These are phyloP conservation scores for Biscogniauxia marginata DNA, from an alignment of 2,329 filamentous ascomycete genomes.

Conservation along the genomic window DNA sequence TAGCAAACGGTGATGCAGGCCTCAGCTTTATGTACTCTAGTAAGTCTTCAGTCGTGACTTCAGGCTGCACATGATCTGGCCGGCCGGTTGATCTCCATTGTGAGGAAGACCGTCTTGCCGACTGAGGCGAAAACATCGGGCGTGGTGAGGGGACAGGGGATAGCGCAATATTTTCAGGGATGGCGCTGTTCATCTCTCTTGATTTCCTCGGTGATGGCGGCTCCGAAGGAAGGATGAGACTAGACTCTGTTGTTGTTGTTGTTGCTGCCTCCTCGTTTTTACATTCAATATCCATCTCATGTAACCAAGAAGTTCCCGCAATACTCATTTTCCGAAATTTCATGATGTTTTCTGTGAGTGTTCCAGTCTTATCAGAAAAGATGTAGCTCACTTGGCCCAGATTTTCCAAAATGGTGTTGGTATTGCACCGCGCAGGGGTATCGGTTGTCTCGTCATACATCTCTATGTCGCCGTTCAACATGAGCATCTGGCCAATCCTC, in stretches of 20 bases:
- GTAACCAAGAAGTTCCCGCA: slow-evolving; percentile 84
- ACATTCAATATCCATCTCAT: slow-evolving; percentile 65
- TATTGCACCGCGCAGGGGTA: slow-evolving; percentile 85
- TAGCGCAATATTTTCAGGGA: slow-evolving; percentile 32
- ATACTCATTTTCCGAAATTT: slow-evolving; percentile 91
- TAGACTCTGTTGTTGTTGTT: neutral
- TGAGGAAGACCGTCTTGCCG: slow-evolving; percentile 30
- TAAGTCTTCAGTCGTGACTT: slow-evolving; percentile 69
- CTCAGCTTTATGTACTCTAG: slow-evolving; percentile 73
- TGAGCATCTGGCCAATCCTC: slow-evolving; percentile 74
- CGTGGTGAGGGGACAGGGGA: slow-evolving; percentile 26
- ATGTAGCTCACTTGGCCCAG: slow-evolving; percentile 86
- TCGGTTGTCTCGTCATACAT: slow-evolving; percentile 88
- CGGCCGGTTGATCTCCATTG: slow-evolving; percentile 34
- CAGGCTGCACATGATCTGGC: slow-evolving; percentile 46
- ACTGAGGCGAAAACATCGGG: slow-evolving; percentile 14
- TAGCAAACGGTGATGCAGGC: slow-evolving; percentile 74
- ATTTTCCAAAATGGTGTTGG: slow-evolving; percentile 93
- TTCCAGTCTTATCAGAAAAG: slow-evolving; percentile 94
- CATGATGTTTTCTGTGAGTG: slow-evolving; percentile 93
- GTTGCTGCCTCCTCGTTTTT: slow-evolving; percentile 6
- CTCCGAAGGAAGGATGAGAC: slow-evolving; percentile 3
- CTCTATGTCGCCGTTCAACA: slow-evolving; percentile 76
- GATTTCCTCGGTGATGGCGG: slow-evolving; percentile 18
- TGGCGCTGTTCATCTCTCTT: slow-evolving; percentile 21